Percentiles rank a stretch among this genome's conserved stretches.
phyloP scores from a whole-genome alignment of 1,284 basidiomycete genomes.

The Trichosporon ovoides region DNA sequence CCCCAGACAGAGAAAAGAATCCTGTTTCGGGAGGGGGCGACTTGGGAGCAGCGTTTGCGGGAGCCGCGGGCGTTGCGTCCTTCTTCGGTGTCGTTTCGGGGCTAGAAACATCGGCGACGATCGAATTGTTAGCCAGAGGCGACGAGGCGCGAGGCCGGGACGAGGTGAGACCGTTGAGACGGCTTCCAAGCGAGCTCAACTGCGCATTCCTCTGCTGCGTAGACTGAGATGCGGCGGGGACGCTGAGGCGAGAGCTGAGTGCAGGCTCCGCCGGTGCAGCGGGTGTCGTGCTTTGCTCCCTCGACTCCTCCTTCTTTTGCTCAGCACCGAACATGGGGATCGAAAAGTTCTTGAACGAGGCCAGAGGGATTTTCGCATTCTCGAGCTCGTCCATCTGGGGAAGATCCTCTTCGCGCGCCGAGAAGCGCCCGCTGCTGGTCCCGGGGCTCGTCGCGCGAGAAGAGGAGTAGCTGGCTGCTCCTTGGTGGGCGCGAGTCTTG shows the following conservation, averaged over 20 bases:
- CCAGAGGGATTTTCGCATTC: slow-evolving; percentile 34
- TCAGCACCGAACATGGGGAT: slow-evolving; percentile 24
- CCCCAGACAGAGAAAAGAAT: slow-evolving; percentile 22
- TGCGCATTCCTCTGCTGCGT: slow-evolving; percentile 21
- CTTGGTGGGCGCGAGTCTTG: slow-evolving; percentile 37
- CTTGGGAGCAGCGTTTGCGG: slow-evolving; percentile 5
- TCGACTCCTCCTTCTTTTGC: slow-evolving; percentile 2
- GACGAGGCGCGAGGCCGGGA: slow-evolving; percentile 42
- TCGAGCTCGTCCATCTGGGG: slow-evolving; percentile 45
- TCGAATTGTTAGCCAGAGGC: slow-evolving; percentile 36
- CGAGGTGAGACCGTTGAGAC: slow-evolving; percentile 19
- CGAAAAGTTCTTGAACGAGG: slow-evolving; percentile 39
- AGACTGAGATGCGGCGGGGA: slow-evolving; percentile 12
- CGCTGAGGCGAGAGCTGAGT: slow-evolving; percentile 18
- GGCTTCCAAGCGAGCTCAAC: slow-evolving; percentile 21
- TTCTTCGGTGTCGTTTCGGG: slow-evolving; percentile 5
- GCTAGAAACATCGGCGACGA: slow-evolving; percentile 30
- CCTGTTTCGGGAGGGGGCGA: slow-evolving; percentile 13
- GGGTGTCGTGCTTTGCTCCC: background rate
- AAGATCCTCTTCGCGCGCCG: slow-evolving; percentile 46
- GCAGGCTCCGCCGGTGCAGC: slow-evolving; percentile 10
- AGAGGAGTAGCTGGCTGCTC: slow-evolving; percentile 32
- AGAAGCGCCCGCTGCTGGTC: slow-evolving; percentile 35
- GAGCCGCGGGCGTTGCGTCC: slow-evolving; percentile 8
- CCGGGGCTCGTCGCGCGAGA: slow-evolving; percentile 36